phyloP scores from a whole-genome alignment of 2,329 filamentous ascomycete species.

The Sclerotinia minor region DNA sequence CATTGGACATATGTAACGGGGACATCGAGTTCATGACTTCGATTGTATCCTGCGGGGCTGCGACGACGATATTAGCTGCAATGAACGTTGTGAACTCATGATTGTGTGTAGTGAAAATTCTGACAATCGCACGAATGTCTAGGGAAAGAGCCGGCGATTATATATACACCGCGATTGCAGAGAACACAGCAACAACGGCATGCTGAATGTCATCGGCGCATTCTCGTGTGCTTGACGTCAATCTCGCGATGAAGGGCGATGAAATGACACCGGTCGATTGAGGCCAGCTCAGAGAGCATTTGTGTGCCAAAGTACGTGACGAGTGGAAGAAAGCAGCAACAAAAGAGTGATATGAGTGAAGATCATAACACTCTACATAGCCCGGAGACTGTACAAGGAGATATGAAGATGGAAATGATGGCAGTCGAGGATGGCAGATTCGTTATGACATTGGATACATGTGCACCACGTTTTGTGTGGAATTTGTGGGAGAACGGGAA shows the following conservation, averaged over 20 bases:
- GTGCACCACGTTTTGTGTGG: slow-evolving; percentile 10
- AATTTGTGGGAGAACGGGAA: slow-evolving; percentile 28
- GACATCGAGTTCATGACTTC: slow-evolving; percentile 63
- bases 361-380: slow-evolving; percentile 20
- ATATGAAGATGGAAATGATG: slow-evolving; percentile 30
- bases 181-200: slow-evolving; percentile 23
- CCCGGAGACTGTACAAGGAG: slow-evolving; percentile 27
- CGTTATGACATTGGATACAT: slow-evolving; percentile 32
- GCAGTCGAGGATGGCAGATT: slow-evolving; percentile 32
- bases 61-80: slow-evolving; percentile 51
- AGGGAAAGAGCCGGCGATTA: slow-evolving; percentile 35
- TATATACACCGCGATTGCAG: slow-evolving; percentile 28
- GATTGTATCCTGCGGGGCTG: slow-evolving; percentile 58
- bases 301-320: slow-evolving; percentile 24
- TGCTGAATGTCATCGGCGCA: slow-evolving; percentile 38
- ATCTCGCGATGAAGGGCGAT: slow-evolving; percentile 36
- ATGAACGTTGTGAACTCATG: slow-evolving; percentile 30
- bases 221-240: slow-evolving; percentile 33
- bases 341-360: slow-evolving; percentile 17
- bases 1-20: slow-evolving; percentile 65
- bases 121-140: slow-evolving; percentile 29
- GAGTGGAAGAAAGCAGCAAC: slow-evolving; percentile 8
- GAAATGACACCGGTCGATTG: slow-evolving; percentile 35
- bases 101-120: slow-evolving; percentile 31
- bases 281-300: slow-evolving; percentile 27